A percentile compares a stretch with the other conserved stretches of the same genome.
Evolutionary conservation across 495 filamentous ascomycete species (phyloP).

Genomic region (Neurospora sp.): DNA sequence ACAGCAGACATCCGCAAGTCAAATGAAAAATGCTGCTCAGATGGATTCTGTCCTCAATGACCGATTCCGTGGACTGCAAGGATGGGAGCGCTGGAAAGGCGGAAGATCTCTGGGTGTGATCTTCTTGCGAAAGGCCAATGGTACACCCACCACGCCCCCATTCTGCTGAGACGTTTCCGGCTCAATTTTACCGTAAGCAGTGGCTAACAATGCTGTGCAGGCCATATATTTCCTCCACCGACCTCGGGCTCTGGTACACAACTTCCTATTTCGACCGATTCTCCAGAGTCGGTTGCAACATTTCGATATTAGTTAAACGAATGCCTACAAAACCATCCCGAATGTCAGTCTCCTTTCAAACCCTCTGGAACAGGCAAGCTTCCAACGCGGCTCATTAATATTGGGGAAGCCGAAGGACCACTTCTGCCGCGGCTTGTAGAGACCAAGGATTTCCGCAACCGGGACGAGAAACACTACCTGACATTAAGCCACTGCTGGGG

Average conservation of each 20-base stretch:
- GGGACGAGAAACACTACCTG: not conserved
- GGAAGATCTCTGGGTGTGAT: not conserved
- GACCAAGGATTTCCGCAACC: not conserved
- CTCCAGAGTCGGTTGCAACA: not conserved
- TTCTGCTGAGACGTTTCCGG: not conserved
- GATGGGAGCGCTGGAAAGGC: not conserved
- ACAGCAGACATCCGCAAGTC: not conserved
- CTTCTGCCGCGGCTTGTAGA: not conserved
- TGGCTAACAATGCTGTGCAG: not conserved
- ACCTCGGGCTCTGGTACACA: not conserved
- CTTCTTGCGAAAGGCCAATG: not conserved
- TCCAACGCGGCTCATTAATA: not conserved
- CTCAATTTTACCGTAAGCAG: not conserved
- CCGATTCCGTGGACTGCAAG: not conserved
- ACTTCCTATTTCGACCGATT: not conserved
- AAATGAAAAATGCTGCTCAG: not conserved
- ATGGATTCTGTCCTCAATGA: not conserved
- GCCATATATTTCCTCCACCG: not conserved
- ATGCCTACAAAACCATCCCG: not conserved
- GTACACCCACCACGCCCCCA: not conserved
- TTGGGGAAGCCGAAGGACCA: not conserved
- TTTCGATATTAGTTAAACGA: not conserved
- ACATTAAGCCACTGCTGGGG: not conserved
- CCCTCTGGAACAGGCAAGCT: not conserved
- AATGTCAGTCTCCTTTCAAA: not conserved